Base-by-base conservation (phyloP, 768 basidiomycete species). In the Panellus pusillus region DNA sequence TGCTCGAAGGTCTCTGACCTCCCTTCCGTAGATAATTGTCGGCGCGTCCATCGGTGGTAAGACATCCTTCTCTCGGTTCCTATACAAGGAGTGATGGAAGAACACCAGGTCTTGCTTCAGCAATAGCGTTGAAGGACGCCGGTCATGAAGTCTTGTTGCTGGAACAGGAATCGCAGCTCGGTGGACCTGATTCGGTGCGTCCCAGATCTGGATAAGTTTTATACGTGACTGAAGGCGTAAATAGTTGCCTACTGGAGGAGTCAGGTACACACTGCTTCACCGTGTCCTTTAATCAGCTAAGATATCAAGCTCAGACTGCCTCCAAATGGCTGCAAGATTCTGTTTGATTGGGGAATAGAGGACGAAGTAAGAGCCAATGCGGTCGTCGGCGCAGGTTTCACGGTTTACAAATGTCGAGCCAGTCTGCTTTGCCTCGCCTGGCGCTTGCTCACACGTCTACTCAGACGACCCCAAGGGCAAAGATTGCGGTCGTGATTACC, bases 321-420 rank as follows among this genome's bases (percentile, higher is more conserved):
- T 15, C 58, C 58, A 11, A 60, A 60, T 28, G 58, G 58, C 1
- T 55, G 58, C 50, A 60, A 60, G 28, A 37, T 60, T 38, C 31
- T 60, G 3, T 60, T 55, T 15, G 58, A 60, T 35, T 60, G 58
- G 58, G 58, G 58, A 11, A 29, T 60, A n/a, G 54, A 55, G 42
- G 43, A 14, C 4, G 49, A 52, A 12, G 32, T 55, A 7, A 40
- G 52, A 32, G 50, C 32, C 2, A 46, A 49, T 18, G 47, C 58
- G n/a, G 43, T 49, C 6, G 48, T 52, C 9, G 50, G 50, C 1
- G 35, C 31, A 41, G 58, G 48, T 2, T 60, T 60, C 47, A 51
- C 41, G 1, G 42, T 52, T 17, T 52, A 44, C n/a, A 60, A 52
- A 37, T 60, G 58, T 55, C 27, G 2, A 41, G 18, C 29, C 4